Conservation (phyloP, 208 protist genomes). For the Giardia duodenalis region DNA sequence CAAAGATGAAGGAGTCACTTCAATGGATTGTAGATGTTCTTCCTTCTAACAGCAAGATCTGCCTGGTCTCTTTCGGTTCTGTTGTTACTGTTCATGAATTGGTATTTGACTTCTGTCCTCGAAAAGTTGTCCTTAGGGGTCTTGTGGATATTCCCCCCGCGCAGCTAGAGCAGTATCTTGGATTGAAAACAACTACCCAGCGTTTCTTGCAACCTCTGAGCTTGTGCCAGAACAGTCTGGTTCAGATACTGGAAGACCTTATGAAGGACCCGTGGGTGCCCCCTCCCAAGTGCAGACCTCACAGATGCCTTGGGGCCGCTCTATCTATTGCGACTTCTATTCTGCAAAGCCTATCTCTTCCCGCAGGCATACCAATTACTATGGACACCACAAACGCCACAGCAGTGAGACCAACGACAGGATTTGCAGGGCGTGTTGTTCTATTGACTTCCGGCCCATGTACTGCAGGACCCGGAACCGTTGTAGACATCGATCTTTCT, state of each 20-base stretch:
- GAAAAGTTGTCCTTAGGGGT: conserved; percentile 21
- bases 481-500: conserved; percentile 19
- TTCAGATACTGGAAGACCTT: conserved; percentile 10
- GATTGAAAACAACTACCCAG: conserved; percentile 2
- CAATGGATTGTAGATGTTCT: conserved; percentile 8
- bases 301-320: not conserved
- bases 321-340: not conserved
- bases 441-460: conserved; percentile 4
- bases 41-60: not conserved
- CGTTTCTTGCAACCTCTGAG: not conserved
- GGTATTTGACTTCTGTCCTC: conserved; percentile 11
- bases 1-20: not conserved
- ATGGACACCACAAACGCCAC: no score
- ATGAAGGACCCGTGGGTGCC: not conserved
- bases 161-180: not conserved
- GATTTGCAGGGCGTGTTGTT: not conserved
- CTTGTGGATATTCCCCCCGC: not conserved
- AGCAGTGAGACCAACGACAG: not conserved
- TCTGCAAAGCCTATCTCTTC: not conserved
- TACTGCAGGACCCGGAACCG: not conserved
- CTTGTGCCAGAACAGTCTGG: not conserved
- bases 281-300: not conserved
- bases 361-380: not conserved
- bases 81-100: conserved; percentile 22
- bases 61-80: not conserved